A percentile compares a stretch with the other conserved stretches of the same genome.
Evolutionary conservation across 768 basidiomycete species (phyloP).

Genomic region (Galerina marginata): DNA sequence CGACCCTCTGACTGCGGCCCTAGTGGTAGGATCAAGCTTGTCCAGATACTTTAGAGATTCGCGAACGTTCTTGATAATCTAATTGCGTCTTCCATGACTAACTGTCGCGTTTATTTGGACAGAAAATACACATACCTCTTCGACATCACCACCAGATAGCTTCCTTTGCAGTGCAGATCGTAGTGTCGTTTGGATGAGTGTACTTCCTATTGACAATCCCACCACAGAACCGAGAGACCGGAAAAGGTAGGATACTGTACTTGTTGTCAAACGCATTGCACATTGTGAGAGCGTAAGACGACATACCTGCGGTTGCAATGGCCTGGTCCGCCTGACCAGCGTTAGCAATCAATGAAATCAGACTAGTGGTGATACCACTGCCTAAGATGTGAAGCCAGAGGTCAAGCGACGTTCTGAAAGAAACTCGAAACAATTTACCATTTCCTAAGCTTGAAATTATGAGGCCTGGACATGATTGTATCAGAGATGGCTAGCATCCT

Average conservation of each 20-base stretch:
- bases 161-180: conserved; percentile 45
- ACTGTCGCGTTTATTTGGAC: neutral
- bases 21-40: conserved; percentile 43
- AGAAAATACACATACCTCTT: conserved; percentile 49
- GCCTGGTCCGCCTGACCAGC: conserved; percentile 67
- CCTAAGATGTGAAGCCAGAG: conserved; percentile 36
- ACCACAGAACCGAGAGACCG: conserved; percentile 65
- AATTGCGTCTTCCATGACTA: neutral
- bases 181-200: conserved; percentile 58
- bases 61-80: conserved; percentile 56
- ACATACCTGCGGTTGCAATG: conserved; percentile 63
- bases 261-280: neutral
- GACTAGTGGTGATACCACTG: conserved; percentile 56
- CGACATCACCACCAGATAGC: conserved; percentile 50
- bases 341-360: conserved; percentile 67
- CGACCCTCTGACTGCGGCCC: conserved; percentile 41
- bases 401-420: neutral
- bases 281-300: neutral
- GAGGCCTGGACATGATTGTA: conserved; percentile 31
- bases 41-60: conserved; percentile 55
- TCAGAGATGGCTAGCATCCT: neutral
- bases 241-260: conserved; percentile 66
- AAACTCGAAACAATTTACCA: conserved; percentile 30
- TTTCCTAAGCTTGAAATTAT: conserved; percentile 44
- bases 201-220: conserved; percentile 60